Evolutionary conservation across 139 green algal genomes (phyloP), one percentile per base, ranked within the genome.

Genomic region (Nannochloris sp.): DNA sequence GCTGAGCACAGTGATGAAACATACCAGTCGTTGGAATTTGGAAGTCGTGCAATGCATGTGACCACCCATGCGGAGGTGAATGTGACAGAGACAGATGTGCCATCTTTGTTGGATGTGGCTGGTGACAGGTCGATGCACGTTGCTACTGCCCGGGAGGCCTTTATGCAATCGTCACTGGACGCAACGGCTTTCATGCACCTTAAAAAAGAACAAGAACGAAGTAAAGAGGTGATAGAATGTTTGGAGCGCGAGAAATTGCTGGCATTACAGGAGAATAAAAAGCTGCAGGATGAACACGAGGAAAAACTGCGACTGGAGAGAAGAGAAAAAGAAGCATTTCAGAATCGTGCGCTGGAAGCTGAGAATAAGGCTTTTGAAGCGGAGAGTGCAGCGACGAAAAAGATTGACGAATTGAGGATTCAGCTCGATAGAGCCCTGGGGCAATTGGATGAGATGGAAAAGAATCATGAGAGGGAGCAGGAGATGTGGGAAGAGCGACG

Each of bases 11-110:
- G 69, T n/a, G 83, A 90, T 19, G 87, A 94, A 75, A 85, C 74
- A n/a, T 49, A 90, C 62, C 78, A 88, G 68, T 82, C 74, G 4
- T 75, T 94, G 56, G 76, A 86, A 68, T 94, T 94, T 78, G 87
- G 80, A 10, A 61, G 64, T 44, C 60, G 87, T 21, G 87, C 87
- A 10, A 89, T 91, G 82, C 75, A 70, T n/a, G 85, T 94, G 18
- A 72, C 78, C 48, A 94, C 75, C 58, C 75, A 82, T 56, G 80
- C 81, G 18, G 68, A 87, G 15, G 79, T 92, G 7, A 89, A 91
- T 68, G 76, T 81, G 16, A 21, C 16, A 53, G n/a, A 25, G 4
- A 19, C 46, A 19, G n/a, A 21, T 18, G n/a, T 21, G 16, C 15
- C n/a, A 8, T 53, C 11, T 0, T 12, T 19, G 11, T 25, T 25